A percentile compares a stretch with the other conserved stretches of the same genome.
phyloP scores from a whole-genome alignment of 345 rosid species.

The Lepidium africanum region DNA sequence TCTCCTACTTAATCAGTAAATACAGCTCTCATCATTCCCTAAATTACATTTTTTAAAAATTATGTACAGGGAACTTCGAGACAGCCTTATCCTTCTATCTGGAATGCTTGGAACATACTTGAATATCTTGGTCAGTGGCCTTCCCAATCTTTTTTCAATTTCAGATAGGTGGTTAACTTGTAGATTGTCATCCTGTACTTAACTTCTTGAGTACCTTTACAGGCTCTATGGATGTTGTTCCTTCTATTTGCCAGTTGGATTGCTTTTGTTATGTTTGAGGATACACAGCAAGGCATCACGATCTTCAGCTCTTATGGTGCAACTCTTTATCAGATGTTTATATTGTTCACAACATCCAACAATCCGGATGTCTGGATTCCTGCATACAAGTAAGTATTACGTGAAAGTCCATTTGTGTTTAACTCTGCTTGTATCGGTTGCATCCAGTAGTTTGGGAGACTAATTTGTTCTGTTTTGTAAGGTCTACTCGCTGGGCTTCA shows the following conservation, averaged over 20 bases:
- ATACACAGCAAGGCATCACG: constrained; percentile 71
- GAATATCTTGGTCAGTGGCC: constrained; percentile 70
- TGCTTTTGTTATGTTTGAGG: constrained; percentile 95
- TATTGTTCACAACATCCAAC: constrained; percentile 93
- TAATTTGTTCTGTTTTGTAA: constrained; percentile 29
- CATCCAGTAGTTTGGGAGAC: constrained; percentile 3
- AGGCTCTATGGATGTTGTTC: constrained; percentile 87
- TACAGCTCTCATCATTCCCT: neutral
- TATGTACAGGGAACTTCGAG: constrained; percentile 59
- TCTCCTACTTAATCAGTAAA: neutral
- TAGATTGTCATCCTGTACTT: constrained; percentile 2
- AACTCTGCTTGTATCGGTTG: constrained; percentile 2
- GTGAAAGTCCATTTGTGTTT: neutral
- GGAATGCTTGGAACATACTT: constrained; percentile 90
- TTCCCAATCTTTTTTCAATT: constrained; percentile 13
- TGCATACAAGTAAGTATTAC: constrained; percentile 86
- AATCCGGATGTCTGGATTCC: constrained; percentile 99
- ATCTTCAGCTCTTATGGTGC: constrained; percentile 68
- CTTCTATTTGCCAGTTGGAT: constrained; percentile 90
- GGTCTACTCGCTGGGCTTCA: constrained; percentile 87
- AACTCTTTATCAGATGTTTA: constrained; percentile 81
- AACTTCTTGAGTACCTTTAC: constrained; percentile 30
- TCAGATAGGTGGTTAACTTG: neutral
- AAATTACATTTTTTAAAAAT: neutral
- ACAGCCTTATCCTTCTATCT: constrained; percentile 53